phyloP scores from a whole-genome alignment of 495 filamentous ascomycete species.

The Penicillium ucsense region DNA sequence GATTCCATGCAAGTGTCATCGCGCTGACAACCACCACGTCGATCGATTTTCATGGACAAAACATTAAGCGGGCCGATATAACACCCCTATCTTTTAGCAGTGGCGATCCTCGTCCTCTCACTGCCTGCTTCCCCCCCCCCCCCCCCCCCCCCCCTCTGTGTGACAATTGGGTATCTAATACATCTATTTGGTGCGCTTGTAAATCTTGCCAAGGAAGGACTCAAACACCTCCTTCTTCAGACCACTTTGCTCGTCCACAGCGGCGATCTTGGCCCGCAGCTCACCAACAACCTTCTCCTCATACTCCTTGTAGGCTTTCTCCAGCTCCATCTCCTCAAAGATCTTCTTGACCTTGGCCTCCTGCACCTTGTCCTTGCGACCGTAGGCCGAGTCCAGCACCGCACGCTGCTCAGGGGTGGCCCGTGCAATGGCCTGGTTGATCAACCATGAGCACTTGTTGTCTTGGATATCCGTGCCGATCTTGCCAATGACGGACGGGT shows the following conservation, averaged over 20 bases:
- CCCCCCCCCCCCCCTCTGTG: too few relatives aligned
- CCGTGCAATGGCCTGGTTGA: slow-evolving; percentile 81
- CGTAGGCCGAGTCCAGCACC: slow-evolving; percentile 75
- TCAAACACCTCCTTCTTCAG: slow-evolving; percentile 87
- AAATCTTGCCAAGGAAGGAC: slow-evolving; percentile 87
- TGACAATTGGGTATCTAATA: neutral
- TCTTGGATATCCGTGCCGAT: slow-evolving; percentile 98
- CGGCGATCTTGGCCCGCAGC: slow-evolving; percentile 61
- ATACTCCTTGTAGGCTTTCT: slow-evolving; percentile 73
- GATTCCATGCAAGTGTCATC: too few relatives aligned
- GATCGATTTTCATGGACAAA: too few relatives aligned
- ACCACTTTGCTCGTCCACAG: slow-evolving; percentile 75
- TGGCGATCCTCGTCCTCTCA: too few relatives aligned
- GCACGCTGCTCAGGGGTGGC: slow-evolving; percentile 73
- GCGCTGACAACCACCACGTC: too few relatives aligned
- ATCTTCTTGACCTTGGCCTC: slow-evolving; percentile 82
- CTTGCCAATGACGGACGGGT: slow-evolving; percentile 92
- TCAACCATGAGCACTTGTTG: slow-evolving; percentile 97
- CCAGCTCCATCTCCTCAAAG: slow-evolving; percentile 73
- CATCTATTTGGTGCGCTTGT: slow-evolving; percentile 81
- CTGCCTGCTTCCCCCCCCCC: too few relatives aligned
- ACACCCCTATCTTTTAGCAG: too few relatives aligned
- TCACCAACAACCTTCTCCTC: slow-evolving; percentile 75
- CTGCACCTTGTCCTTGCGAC: slow-evolving; percentile 69
- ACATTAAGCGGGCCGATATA: too few relatives aligned